These are phyloP conservation scores for Tuber indicum DNA, from an alignment of 495 filamentous ascomycete species.

Conservation along the genomic window DNA sequence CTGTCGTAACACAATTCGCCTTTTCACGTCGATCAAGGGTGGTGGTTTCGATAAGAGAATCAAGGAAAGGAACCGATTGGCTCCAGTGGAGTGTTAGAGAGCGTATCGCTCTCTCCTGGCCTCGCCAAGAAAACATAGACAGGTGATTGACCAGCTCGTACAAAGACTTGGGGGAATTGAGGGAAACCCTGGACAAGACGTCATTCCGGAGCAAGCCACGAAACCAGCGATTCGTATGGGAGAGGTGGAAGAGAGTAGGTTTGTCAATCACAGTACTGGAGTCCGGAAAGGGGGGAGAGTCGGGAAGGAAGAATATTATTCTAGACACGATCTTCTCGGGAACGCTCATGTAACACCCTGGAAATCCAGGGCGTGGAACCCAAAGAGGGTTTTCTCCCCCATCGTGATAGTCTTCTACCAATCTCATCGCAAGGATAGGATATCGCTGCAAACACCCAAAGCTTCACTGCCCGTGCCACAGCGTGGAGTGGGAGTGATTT, in stretches of 20 bases:
- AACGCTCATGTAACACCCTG: background rate
- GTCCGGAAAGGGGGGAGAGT: slow-evolving; percentile 1
- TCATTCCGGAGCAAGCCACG: slow-evolving; percentile 18
- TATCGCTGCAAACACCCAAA: background rate
- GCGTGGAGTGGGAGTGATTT: background rate
- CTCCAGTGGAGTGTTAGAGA: slow-evolving; percentile 14
- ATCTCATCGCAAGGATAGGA: background rate
- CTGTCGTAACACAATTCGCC: slow-evolving; percentile 7
- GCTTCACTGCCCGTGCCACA: background rate
- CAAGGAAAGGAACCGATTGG: background rate
- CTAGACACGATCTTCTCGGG: slow-evolving; percentile 12
- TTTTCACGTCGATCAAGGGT: background rate
- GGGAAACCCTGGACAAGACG: slow-evolving; percentile 15
- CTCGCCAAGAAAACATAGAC: slow-evolving; percentile 9
- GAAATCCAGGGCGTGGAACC: background rate
- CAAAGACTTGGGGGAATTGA: slow-evolving; percentile 20
- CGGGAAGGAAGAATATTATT: slow-evolving; percentile 16
- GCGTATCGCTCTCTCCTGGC: slow-evolving; percentile 20
- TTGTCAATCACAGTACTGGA: slow-evolving; percentile 4
- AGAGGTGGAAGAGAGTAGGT: slow-evolving; percentile 12
- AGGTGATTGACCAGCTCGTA: slow-evolving; percentile 14
- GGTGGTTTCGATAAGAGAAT: background rate
- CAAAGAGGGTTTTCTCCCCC: background rate
- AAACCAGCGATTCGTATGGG: slow-evolving; percentile 15
- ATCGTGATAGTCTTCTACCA: slow-evolving; percentile 13